phyloP scores from a whole-genome alignment of 305 asterid genomes.

The Salvia sclarea region DNA sequence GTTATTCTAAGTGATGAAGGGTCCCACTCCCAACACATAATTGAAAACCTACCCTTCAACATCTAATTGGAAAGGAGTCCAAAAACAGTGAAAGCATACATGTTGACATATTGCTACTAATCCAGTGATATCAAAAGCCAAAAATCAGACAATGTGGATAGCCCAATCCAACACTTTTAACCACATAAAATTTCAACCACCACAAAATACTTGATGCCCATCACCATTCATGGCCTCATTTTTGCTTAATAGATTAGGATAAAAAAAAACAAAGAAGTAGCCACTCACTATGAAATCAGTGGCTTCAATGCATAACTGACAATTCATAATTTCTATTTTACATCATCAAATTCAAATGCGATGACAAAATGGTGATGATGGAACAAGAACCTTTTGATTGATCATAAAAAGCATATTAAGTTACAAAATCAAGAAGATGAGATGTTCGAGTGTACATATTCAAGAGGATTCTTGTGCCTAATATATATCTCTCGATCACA shows the following conservation, averaged over 20 bases:
- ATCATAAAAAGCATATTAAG: slow-evolving; percentile 25
- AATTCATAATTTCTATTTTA: not conserved
- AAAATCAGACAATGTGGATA: slow-evolving; percentile 36
- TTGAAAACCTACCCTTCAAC: slow-evolving; percentile 32
- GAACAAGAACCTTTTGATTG: slow-evolving; percentile 20
- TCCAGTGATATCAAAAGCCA: not conserved
- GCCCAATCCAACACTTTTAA: slow-evolving; percentile 22
- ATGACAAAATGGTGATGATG: not conserved
- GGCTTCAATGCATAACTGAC: slow-evolving; percentile 29
- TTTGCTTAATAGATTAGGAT: slow-evolving; percentile 27
- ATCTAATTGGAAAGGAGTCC: slow-evolving; percentile 22
- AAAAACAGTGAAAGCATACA: slow-evolving; percentile 2
- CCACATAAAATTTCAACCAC: slow-evolving; percentile 25
- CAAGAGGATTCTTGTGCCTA: slow-evolving; percentile 34
- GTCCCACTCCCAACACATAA: slow-evolving; percentile 26
- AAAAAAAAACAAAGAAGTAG: too few species aligned
- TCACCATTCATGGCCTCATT: slow-evolving; percentile 24
- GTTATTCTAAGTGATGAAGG: slow-evolving; percentile 20
- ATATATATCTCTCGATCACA: slow-evolving; percentile 32
- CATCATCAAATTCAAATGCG: not conserved
- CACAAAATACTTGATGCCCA: slow-evolving; percentile 16
- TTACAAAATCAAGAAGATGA: slow-evolving; percentile 32
- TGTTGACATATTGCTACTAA: not conserved
- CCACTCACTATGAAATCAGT: not conserved
- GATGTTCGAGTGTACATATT: slow-evolving; percentile 35